Base-by-base conservation (phyloP, 306 rosid species). In the Pyrus pyrifolia region DNA sequence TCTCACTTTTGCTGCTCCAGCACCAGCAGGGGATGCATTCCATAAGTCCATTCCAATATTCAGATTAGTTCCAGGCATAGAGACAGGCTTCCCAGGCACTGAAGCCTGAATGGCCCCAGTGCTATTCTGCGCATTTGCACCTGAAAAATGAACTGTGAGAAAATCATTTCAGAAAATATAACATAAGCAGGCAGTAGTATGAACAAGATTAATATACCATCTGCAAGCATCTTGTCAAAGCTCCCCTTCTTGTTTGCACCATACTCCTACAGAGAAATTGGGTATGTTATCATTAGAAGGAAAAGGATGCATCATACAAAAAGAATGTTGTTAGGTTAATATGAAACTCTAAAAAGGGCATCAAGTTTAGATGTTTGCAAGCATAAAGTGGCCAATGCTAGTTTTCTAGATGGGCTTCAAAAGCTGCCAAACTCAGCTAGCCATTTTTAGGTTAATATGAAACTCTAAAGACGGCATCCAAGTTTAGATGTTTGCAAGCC, bases 11-110 rank as follows among this genome's bases (percentile, higher is more conserved):
- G 86, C 83, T 71, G 86, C 89, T 57, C 88, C 97, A 0, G 88
- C 69, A 51, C 83, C 81, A 60, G 84, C 92, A 73, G 88, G 53
- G 65, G 93, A 75, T 29, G 91, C 83, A 82, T 91, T 92, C 99
- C 99, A 92, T 38, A 96, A 85, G 82, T 96, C 98, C 97, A 96
- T 96, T 78, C 98, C 96, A 2, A 96, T 91, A 82, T 92, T 96
- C 80, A 92, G 90, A 86, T 91, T 91, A 70, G 99, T 89, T 21
- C 82, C 93, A 71, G 95, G 85, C 82, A 84, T 72, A 40, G 93
- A 79, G 61, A 80, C 87, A 65, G 95, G 90, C 75, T 91, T 88
- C 77, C 96, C 97, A 35, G 93, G 87, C 69, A 81, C 91, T 67
- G 21, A 62, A 62, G 40, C 67, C 19, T 62, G 67, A 29, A 13